Evolutionary conservation across 805 yeast genomes (phyloP).

Genomic region (Candida schatavii): DNA sequence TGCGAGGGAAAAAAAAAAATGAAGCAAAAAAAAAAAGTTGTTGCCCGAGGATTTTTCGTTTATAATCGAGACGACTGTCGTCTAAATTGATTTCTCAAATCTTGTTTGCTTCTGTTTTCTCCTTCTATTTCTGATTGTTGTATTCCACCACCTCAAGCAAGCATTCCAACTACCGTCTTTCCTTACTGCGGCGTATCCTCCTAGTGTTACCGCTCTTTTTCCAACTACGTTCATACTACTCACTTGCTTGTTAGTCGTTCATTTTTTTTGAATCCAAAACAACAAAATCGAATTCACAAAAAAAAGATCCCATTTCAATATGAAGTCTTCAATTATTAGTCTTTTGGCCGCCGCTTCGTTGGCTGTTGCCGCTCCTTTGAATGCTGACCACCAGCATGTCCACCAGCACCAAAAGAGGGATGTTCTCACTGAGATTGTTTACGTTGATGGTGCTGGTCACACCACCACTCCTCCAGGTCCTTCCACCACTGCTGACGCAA

Average conservation of each 20-base stretch:
- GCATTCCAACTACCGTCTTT: slow-evolving; percentile 5
- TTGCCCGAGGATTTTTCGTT: not conserved
- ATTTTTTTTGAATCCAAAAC: too few relatives aligned
- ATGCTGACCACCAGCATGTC: slow-evolving; percentile 27
- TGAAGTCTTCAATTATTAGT: slow-evolving; percentile 28
- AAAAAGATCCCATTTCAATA: slow-evolving; percentile 11
- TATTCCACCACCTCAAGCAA: not conserved
- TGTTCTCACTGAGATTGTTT: slow-evolving; percentile 36
- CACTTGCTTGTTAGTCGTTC: not conserved
- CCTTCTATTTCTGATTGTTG: not conserved
- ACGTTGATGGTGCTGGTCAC: slow-evolving; percentile 31
- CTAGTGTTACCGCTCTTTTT: not conserved
- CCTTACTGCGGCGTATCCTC: not conserved
- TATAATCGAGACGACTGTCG: not conserved
- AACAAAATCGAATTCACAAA: too few relatives aligned
- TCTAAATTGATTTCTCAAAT: not conserved
- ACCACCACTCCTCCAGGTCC: slow-evolving; percentile 31
- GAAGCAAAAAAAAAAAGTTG: not conserved
- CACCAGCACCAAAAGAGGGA: slow-evolving; percentile 39
- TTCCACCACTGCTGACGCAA: slow-evolving; percentile 11
- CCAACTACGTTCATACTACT: not conserved
- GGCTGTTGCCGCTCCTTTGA: slow-evolving; percentile 32
- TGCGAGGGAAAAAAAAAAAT: not conserved
- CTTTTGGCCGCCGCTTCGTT: slow-evolving; percentile 25
- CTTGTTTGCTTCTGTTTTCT: not conserved